phyloP scores from a whole-genome alignment of 305 asterid species.

The Petunia hybrid region DNA sequence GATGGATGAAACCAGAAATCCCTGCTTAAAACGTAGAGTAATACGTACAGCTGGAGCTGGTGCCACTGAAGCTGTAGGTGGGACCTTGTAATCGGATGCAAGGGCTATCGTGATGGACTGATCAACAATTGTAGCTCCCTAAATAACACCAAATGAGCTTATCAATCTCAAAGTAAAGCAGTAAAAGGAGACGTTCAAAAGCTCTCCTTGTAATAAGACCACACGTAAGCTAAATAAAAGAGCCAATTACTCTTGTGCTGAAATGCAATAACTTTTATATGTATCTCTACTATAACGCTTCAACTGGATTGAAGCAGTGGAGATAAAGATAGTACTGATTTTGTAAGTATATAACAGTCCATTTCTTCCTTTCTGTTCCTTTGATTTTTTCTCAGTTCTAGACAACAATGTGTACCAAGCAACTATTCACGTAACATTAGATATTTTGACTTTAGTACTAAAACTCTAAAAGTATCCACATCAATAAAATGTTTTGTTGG shows the following conservation, averaged over 20 bases:
- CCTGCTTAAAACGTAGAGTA: slow-evolving; percentile 23
- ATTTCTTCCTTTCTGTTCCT: background rate
- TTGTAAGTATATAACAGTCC: background rate
- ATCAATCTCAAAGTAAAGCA: slow-evolving; percentile 2
- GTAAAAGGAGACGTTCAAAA: background rate
- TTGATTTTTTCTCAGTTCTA: background rate
- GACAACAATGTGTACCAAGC: background rate
- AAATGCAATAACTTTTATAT: background rate
- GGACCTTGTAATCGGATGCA: slow-evolving; percentile 40
- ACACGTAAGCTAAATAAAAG: background rate
- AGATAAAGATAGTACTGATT: background rate
- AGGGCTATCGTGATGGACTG: slow-evolving; percentile 40
- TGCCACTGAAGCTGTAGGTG: slow-evolving; percentile 35
- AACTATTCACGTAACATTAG: background rate
- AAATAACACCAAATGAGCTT: slow-evolving; percentile 27
- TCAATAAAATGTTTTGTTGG: background rate
- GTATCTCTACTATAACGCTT: background rate
- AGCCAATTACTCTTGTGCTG: background rate
- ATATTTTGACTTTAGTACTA: background rate
- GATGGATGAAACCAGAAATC: background rate
- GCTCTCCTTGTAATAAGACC: background rate
- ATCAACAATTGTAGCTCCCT: slow-evolving; percentile 49
- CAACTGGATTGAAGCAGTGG: background rate
- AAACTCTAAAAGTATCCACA: background rate
- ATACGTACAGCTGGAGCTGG: slow-evolving; percentile 35